phyloP scores from a whole-genome alignment of 768 basidiomycete species.

The Fomitopsis serialis region DNA sequence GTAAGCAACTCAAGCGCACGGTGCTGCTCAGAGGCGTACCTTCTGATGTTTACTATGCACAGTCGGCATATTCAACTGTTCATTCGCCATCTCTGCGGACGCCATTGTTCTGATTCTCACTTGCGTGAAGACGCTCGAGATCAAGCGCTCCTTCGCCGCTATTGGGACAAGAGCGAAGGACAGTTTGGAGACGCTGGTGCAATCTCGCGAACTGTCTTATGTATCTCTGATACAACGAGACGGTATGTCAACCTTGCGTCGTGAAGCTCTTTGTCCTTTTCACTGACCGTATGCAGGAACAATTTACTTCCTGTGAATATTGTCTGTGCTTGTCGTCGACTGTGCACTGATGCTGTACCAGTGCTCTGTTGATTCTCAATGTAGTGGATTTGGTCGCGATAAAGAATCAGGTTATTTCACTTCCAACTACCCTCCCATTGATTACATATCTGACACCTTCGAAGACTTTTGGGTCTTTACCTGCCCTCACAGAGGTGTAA shows the following conservation, averaged over 20 bases:
- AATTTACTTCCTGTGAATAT: slow-evolving; percentile 4
- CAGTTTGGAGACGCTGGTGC: not conserved
- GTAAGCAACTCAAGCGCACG: not conserved
- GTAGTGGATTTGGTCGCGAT: slow-evolving; percentile 3
- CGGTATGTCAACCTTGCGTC: not conserved
- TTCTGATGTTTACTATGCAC: not conserved
- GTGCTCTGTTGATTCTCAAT: slow-evolving; percentile 1
- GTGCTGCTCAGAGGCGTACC: not conserved
- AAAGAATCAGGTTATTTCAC: not conserved
- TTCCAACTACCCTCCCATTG: not conserved
- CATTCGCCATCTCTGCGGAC: slow-evolving; percentile 1
- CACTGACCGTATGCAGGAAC: slow-evolving; percentile 1
- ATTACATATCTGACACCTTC: not conserved
- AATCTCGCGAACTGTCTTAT: not conserved
- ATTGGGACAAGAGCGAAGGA: not conserved
- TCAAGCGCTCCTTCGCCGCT: not conserved
- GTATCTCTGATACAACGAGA: not conserved
- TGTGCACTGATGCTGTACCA: not conserved
- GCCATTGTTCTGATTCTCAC: slow-evolving; percentile 4
- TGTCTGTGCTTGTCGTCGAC: not conserved
- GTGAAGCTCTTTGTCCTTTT: not conserved
- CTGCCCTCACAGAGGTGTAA: slow-evolving; percentile 4
- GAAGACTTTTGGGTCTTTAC: not conserved
- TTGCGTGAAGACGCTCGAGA: slow-evolving; percentile 1
- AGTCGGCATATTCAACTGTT: slow-evolving; percentile 3